Conservation (phyloP, 2,329 filamentous ascomycete genomes). For the Onygenales sp. region DNA sequence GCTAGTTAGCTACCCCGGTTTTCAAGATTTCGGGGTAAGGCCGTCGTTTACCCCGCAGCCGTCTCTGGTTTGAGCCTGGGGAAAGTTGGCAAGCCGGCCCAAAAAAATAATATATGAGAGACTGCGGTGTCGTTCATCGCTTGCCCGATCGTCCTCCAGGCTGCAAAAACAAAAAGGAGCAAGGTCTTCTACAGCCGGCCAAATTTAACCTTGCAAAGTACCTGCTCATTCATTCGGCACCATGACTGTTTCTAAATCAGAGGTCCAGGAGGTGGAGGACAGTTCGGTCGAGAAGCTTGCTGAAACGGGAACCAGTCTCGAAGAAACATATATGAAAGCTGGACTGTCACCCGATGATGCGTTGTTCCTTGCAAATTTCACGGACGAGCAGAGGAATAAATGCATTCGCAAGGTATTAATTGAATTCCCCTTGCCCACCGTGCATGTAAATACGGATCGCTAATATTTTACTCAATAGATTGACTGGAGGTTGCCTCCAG, state of each 20-base stretch:
- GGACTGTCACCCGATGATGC: conserved; percentile 18
- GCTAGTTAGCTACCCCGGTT: neutral
- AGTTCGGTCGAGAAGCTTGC: conserved; percentile 2
- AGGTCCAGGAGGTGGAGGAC: conserved; percentile 1
- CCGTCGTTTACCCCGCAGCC: neutral
- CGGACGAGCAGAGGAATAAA: conserved; percentile 20
- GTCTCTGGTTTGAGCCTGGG: neutral
- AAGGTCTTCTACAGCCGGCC: neutral
- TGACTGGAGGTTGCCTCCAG: conserved; percentile 6
- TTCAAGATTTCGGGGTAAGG: neutral
- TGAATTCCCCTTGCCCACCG: conserved; percentile 13
- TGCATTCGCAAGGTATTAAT: conserved; percentile 19
- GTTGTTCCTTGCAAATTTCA: conserved; percentile 23
- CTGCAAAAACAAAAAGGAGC: neutral
- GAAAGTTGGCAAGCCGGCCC: neutral
- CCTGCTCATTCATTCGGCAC: neutral
- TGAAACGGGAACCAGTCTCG: conserved; percentile 3
- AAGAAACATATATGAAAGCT: conserved; percentile 6
- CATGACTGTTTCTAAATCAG: neutral
- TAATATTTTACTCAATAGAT: conserved; percentile 1
- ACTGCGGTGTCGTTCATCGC: neutral
- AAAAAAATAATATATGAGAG: neutral
- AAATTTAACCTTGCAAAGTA: neutral
- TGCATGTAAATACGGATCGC: neutral
- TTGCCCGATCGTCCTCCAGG: neutral